Conservation (phyloP, 1,139 yeast species). For the Zhuliangozyma blackwelliae region DNA sequence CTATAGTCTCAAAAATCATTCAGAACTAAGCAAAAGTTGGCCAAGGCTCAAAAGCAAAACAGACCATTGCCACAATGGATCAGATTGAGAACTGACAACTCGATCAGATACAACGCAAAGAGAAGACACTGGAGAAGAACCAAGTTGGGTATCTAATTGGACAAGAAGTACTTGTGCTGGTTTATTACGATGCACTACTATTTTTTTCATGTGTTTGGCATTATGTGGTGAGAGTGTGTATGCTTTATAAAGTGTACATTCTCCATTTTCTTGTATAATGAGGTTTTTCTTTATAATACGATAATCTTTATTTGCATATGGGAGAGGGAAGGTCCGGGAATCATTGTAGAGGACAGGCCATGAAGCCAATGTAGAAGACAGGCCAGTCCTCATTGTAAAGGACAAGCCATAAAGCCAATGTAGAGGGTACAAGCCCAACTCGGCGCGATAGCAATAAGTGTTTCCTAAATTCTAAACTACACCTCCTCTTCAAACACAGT, state of each 20-base stretch:
- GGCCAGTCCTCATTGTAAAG: no score
- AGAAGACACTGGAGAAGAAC: conserved; percentile 99
- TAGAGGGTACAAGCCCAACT: no score
- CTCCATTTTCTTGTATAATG: no score
- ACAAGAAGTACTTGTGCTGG: no score
- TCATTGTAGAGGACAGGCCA: no score
- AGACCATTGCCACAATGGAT: conserved; percentile 99
- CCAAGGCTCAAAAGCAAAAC: conserved; percentile 99
- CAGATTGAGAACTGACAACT: conserved; percentile 98
- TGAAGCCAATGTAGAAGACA: no score
- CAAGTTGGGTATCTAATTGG: conserved; percentile 84
- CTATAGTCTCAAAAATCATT: conserved; percentile 90
- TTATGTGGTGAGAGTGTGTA: no score
- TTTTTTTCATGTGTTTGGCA: no score
- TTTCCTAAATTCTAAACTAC: conserved; percentile 10
- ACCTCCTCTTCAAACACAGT: conserved; percentile 91
- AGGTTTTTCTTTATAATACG: conserved; percentile 3
- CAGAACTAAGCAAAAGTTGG: conserved; percentile 98
- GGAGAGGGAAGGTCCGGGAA: no score
- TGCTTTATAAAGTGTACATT: no score
- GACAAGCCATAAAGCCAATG: no score
- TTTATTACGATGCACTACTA: no score
- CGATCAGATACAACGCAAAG: conserved; percentile 98
- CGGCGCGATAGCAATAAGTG: neutral
- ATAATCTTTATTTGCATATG: conserved; percentile 3